phyloP scores from a whole-genome alignment of 2,329 filamentous ascomycete genomes.

The Fusarium sp. region DNA sequence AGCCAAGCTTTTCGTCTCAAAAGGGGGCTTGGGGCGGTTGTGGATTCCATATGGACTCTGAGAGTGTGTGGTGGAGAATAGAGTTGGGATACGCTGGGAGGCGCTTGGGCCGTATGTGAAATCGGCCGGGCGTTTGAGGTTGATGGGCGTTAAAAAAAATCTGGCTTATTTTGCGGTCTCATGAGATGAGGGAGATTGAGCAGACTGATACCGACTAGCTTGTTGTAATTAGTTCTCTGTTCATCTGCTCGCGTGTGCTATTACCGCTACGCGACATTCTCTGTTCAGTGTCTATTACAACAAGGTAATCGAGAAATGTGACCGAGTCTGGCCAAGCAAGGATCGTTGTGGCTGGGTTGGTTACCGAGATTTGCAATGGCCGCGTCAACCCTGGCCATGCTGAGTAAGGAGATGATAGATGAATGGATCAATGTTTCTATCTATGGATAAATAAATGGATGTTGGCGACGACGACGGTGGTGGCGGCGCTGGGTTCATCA shows the following conservation, averaged over 20 bases:
- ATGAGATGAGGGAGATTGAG: background rate
- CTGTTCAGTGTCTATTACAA: background rate
- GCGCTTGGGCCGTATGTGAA: slow-evolving; percentile 4
- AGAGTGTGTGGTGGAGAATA: slow-evolving; percentile 20
- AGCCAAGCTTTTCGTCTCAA: slow-evolving; percentile 34
- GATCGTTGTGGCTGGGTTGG: slow-evolving; percentile 22
- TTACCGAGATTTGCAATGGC: slow-evolving; percentile 41
- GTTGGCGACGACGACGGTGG: slow-evolving; percentile 18
- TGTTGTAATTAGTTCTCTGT: background rate
- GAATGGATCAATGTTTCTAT: slow-evolving; percentile 32
- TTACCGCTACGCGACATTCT: background rate
- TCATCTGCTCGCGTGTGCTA: background rate
- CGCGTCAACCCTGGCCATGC: slow-evolving; percentile 10
- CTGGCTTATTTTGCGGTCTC: background rate
- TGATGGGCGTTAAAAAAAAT: slow-evolving; percentile 14
- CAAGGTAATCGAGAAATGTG: slow-evolving; percentile 12
- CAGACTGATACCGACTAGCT: background rate
- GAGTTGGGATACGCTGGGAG: background rate
- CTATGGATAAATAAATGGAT: slow-evolving; percentile 21
- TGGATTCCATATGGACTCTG: background rate
- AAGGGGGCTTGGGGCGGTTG: slow-evolving; percentile 15
- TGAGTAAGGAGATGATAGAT: background rate
- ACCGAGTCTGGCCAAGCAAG: slow-evolving; percentile 6
- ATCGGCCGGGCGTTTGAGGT: slow-evolving; percentile 28
- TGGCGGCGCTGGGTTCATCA: slow-evolving; percentile 26